Evolutionary conservation across 176 grass and related monocot genomes (phyloP), one percentile per base, ranked within the genome.

Genomic region (Juncus inflexus): DNA sequence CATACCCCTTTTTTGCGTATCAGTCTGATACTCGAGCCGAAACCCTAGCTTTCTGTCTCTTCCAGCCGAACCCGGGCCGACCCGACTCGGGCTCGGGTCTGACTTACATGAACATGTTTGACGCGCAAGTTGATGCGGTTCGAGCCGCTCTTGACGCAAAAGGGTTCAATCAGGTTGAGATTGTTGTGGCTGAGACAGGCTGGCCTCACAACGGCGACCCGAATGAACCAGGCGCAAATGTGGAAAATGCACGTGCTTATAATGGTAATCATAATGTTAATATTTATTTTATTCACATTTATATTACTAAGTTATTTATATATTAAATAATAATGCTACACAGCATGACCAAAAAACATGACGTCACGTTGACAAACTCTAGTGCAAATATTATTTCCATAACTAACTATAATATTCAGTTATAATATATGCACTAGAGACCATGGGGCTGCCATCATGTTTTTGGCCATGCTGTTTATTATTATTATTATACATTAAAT

Each of bases 1-100:
- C 88, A 45, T 92, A 99, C 79, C 94, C 94, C 6, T 99, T 78
- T 82, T 99, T 99, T 64, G 94, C 94, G 13, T 99, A 99, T 81
- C 5, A 70, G 37, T 84, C 76, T 55, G 94, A 99, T 72, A 80
- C 94, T 60, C 70, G 87, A 60, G 77, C 83, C 15, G 94, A 99
- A 69, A 99, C 94, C 62, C 83, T 99, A 65, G 88, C 88, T 7
- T 99, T 92, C 76, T 99, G 94, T 75, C 88, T 99, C 52, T 99
- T 99, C 80, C 77, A 99, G 68, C 82, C 85, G 3, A 99, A 92
- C 77, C 64, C 94, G 0, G 88, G 85, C 16, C 94, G 94, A n/a
- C 50, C 60, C 40, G 94, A 99, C 75, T 66, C 83, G 61, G 83
- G 3, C 16, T 89, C 94, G 0, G 86, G 86, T 16, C 80, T 99